Percentiles rank a stretch among this genome's conserved stretches.
These are phyloP conservation scores for Botrytis byssoidea DNA, from an alignment of 2,329 filamentous ascomycete species.

Conservation along the genomic window DNA sequence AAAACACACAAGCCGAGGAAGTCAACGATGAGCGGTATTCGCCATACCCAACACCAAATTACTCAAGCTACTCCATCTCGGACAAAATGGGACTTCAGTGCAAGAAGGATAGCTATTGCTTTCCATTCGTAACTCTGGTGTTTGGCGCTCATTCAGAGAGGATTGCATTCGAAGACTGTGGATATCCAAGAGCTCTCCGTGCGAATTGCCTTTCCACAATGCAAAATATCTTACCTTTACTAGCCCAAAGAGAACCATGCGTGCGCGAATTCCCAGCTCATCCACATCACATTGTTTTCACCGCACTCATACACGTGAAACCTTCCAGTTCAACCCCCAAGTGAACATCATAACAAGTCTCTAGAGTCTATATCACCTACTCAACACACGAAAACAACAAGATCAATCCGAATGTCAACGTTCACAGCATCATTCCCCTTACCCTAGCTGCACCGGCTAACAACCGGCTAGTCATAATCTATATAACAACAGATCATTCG, in stretches of 20 bases:
- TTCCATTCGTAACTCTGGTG: not conserved
- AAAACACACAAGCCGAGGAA: not conserved
- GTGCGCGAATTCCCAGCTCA: not conserved
- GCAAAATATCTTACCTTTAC: no score
- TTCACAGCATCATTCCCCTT: not conserved
- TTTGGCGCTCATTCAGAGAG: no score
- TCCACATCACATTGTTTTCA: not conserved
- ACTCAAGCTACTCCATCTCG: not conserved
- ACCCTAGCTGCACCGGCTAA: not conserved
- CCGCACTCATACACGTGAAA: not conserved
- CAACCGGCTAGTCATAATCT: not conserved
- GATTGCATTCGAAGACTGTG: not conserved
- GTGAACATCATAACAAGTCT: not conserved
- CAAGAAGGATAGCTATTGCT: no score
- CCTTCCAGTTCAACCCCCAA: not conserved
- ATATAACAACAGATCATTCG: not conserved
- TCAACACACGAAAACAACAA: not conserved
- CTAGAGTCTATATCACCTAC: not conserved
- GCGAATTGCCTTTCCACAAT: not conserved
- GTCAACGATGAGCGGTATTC: not conserved
- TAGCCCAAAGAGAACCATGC: not conserved
- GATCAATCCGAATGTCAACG: not conserved
- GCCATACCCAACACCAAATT: no score
- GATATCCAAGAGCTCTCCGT: not conserved
- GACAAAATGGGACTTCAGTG: not conserved